Evolutionary conservation across 2,329 filamentous ascomycete genomes (phyloP).

Genomic region (Colletotrichum costaricense): DNA sequence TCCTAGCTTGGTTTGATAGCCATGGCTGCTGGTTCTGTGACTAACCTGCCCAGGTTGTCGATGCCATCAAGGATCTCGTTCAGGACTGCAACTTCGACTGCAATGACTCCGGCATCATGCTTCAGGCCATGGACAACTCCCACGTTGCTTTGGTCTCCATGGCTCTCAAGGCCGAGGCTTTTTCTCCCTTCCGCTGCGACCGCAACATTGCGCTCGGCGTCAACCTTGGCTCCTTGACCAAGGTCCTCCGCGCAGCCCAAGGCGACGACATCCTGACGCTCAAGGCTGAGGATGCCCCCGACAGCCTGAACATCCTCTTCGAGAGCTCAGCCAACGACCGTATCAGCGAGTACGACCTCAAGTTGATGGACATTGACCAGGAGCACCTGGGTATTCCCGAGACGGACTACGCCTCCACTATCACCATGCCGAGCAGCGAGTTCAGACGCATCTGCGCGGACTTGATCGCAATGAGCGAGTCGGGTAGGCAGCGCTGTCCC

Average conservation of each 20-base stretch:
- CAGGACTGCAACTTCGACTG: constrained; percentile 99
- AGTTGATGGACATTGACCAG: constrained; percentile 99
- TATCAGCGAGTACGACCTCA: constrained; percentile 98
- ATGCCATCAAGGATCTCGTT: constrained; percentile 98
- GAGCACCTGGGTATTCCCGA: constrained; percentile 98
- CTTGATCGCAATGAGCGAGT: constrained; percentile 91
- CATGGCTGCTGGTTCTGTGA: constrained; percentile 23
- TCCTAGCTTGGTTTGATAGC: neutral
- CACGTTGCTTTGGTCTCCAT: constrained; percentile 99
- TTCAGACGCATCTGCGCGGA: constrained; percentile 97
- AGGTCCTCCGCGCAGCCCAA: constrained; percentile 94
- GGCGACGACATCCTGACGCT: constrained; percentile 95
- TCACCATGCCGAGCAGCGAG: constrained; percentile 88
- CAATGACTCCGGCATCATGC: constrained; percentile 98
- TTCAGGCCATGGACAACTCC: constrained; percentile 99
- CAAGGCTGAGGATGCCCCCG: constrained; percentile 96
- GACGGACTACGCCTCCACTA: constrained; percentile 95
- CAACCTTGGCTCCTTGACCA: constrained; percentile 95
- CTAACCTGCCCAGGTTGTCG: constrained; percentile 78
- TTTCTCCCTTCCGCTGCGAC: constrained; percentile 96
- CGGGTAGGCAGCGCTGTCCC: constrained; percentile 72
- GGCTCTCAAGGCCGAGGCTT: constrained; percentile 96
- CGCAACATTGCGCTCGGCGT: constrained; percentile 98
- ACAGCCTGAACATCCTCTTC: constrained; percentile 95
- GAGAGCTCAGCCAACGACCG: constrained; percentile 90